These are phyloP conservation scores for Cryphonectria radicalis DNA, from an alignment of 2,329 filamentous ascomycete species.

Conservation along the genomic window DNA sequence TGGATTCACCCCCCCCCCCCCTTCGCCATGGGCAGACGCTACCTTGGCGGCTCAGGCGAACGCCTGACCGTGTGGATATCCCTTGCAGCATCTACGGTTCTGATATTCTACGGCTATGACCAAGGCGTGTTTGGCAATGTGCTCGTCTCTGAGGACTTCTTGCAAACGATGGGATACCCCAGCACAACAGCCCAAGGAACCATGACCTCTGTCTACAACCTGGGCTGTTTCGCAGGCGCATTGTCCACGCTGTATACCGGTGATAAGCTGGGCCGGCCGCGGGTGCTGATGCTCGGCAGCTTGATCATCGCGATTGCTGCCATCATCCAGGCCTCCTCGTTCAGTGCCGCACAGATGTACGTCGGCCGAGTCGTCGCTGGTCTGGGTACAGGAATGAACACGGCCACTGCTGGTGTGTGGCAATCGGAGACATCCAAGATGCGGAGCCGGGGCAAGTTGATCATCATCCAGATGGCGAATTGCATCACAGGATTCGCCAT, in stretches of 20 bases:
- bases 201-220: slow-evolving; percentile 32
- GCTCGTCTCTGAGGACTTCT: slow-evolving; percentile 36
- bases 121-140: slow-evolving; percentile 42
- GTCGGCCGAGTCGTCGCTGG: slow-evolving; percentile 30
- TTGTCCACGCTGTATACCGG: slow-evolving; percentile 32
- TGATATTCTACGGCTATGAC: slow-evolving; percentile 54
- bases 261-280: slow-evolving; percentile 32
- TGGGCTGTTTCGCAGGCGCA: slow-evolving; percentile 33
- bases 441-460: slow-evolving; percentile 32
- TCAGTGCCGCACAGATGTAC: slow-evolving; percentile 30
- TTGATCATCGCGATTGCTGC: slow-evolving; percentile 31
- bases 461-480: slow-evolving; percentile 37
- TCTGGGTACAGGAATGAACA: slow-evolving; percentile 32
- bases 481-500: slow-evolving; percentile 46
- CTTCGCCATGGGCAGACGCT: slow-evolving; percentile 33
- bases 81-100: slow-evolving; percentile 52
- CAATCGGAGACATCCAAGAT: slow-evolving; percentile 33
- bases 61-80: slow-evolving; percentile 57
- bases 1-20: background rate
- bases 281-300: slow-evolving; percentile 32
- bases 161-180: slow-evolving; percentile 31
- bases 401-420: slow-evolving; percentile 31
- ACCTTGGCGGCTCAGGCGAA: slow-evolving; percentile 55
- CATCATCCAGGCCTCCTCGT: slow-evolving; percentile 28
- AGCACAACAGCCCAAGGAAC: slow-evolving; percentile 28